Conservation (phyloP, 257 asterid genomes). For the Verbascum thapsus region DNA sequence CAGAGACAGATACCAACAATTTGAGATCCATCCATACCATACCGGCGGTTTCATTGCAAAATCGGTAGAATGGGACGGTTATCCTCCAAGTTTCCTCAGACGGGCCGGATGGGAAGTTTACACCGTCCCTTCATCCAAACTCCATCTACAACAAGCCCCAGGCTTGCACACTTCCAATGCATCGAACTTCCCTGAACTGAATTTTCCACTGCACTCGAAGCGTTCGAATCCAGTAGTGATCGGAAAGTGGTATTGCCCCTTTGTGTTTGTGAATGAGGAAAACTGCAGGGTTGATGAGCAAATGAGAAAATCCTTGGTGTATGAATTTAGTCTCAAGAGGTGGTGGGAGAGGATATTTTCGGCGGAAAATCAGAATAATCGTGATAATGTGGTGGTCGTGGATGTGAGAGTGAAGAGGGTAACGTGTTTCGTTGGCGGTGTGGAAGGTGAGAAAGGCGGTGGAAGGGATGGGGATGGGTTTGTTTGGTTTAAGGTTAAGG, state of each 20-base stretch:
- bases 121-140: slow-evolving; percentile 41
- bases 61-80: slow-evolving; percentile 70
- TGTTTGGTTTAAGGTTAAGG: slow-evolving; percentile 59
- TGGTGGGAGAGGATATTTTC: slow-evolving; percentile 80
- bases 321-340: slow-evolving; percentile 64
- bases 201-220: slow-evolving; percentile 44
- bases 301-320: slow-evolving; percentile 53
- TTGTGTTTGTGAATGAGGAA: slow-evolving; percentile 57
- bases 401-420: slow-evolving; percentile 54
- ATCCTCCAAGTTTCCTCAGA: slow-evolving; percentile 69
- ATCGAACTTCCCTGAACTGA: slow-evolving; percentile 46
- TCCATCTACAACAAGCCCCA: slow-evolving; percentile 47
- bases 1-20: slow-evolving; percentile 70
- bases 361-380: slow-evolving; percentile 39
- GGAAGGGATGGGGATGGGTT: slow-evolving; percentile 38
- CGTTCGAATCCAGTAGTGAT: slow-evolving; percentile 55
- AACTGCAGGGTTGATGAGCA: slow-evolving; percentile 36
- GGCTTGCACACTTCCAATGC: slow-evolving; percentile 42
- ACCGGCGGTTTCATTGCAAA: slow-evolving; percentile 69
- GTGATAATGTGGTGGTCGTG: slow-evolving; percentile 38
- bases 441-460: slow-evolving; percentile 61
- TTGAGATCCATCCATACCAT: slow-evolving; percentile 55
- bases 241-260: slow-evolving; percentile 79
- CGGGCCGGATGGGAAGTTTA: slow-evolving; percentile 69
- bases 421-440: slow-evolving; percentile 49